These are phyloP conservation scores for Malus orientalis DNA, from an alignment of 306 rosid genomes.

Conservation along the genomic window DNA sequence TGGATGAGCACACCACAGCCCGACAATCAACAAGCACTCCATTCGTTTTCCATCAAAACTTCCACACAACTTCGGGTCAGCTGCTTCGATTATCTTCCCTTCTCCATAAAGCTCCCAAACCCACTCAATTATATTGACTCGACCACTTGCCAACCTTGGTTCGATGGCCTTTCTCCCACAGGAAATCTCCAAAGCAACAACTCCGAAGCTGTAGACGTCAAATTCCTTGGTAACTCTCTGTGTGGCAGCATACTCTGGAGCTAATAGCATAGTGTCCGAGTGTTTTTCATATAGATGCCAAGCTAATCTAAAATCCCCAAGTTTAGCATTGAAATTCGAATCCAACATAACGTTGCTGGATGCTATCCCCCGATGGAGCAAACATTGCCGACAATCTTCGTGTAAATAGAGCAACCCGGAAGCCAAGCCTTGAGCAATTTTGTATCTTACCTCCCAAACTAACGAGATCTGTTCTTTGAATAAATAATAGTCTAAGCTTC, in stretches of 20 bases:
- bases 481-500: conserved; percentile 5
- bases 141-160: background rate
- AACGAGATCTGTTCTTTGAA: background rate
- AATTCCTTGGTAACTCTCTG: background rate
- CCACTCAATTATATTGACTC: conserved; percentile 6
- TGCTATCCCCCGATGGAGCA: background rate
- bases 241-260: background rate
- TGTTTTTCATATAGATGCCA: too few species aligned
- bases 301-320: background rate
- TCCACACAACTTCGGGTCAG: background rate
- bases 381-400: background rate
- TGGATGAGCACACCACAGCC: conserved; percentile 18
- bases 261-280: too few species aligned
- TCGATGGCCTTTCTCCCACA: conserved; percentile 26
- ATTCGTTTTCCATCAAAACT: conserved; percentile 9
- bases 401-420: background rate
- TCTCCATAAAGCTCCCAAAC: conserved; percentile 16
- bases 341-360: background rate
- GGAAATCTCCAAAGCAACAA: conserved; percentile 32
- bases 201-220: conserved; percentile 20
- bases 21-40: conserved; percentile 1
- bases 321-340: background rate
- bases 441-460: background rate
- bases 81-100: background rate
- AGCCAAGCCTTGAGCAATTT: background rate